These are phyloP conservation scores for Ambrosia artemisiifolia DNA, from an alignment of 129 eudicot species.

Conservation along the genomic window DNA sequence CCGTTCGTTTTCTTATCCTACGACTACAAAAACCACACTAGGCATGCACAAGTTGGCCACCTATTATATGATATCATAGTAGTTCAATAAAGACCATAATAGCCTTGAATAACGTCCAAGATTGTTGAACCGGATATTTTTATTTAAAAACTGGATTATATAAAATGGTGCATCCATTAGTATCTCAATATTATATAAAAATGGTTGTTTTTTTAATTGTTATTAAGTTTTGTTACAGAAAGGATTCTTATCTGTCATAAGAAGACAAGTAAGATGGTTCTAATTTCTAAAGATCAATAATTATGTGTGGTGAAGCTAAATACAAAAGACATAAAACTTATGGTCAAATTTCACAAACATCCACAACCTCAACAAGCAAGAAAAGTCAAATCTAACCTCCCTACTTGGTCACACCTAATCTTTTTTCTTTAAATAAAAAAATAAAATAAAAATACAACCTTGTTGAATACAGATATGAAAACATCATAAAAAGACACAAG, in stretches of 20 bases:
- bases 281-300: conserved; percentile 6
- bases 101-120: conserved; percentile 1
- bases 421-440: background rate
- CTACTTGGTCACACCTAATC: conserved; percentile 8
- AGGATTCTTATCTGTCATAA: background rate
- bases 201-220: background rate
- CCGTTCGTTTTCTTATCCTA: conserved; percentile 22
- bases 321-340: conserved; percentile 1
- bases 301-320: conserved; percentile 13
- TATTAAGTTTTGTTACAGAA: background rate
- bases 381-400: conserved; percentile 52
- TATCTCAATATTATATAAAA: background rate
- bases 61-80: conserved; percentile 7
- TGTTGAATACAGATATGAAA: conserved; percentile 32
- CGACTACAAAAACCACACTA: conserved; percentile 12
- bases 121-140: background rate
- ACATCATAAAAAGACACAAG: background rate
- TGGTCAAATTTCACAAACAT: conserved; percentile 46
- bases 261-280: conserved; percentile 3
- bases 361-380: conserved; percentile 52
- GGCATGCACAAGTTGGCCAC: conserved; percentile 41
- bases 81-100: conserved; percentile 18
- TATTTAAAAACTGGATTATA: background rate
- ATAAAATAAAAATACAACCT: background rate
- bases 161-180: background rate